Evolutionary conservation across 192 early-diverging fungal species (phyloP), one percentile per base, ranked within the genome.

Genomic region (Chytriomyces sp.): DNA sequence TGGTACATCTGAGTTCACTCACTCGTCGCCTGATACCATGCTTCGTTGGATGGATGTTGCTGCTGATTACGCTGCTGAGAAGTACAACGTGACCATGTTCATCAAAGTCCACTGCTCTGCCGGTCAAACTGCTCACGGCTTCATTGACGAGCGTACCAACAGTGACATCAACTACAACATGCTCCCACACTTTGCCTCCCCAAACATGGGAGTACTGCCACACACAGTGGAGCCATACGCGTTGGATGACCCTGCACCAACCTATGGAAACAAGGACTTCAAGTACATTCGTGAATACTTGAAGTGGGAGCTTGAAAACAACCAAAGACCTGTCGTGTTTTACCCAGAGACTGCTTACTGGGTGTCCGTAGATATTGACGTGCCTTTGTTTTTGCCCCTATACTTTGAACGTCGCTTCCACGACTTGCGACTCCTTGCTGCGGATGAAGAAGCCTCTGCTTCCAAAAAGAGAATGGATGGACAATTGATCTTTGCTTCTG

Each of bases 291-390:
- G 78, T 43, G 63, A 79, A 48, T 79, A 59, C 66, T 28, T 79
- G 64, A 79, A 79, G 16, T 79, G 69, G 70, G 50, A 79, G 59
- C 78, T 67, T 23, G 61, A 72, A 57, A 66, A 59, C 62, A 53
- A 45, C 23, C n/a, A 73, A 8, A 70, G 71, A 18, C 50, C 69
- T 1, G 78, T 79, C 18, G 71, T 79, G 7, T 79, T 74, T 47
- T 79, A 79, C 59, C 78, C 78, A 18, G 78, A 79, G 65, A 79
- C 78, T 18, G 78, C 78, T 7, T 79, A 61, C 64, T 64, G 66
- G 60, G 60, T 72, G 28, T 59, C 57, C 44, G 67, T 74, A 20
- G 78, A 79, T 50, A 79, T 79, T 74, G 78, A 79, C 53, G 63
- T 79, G 65, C 78, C 77, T 7, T 61, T 78, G 6, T 78, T 78